Evolutionary conservation across 768 basidiomycete genomes (phyloP).

Genomic region (Collybia nuda): DNA sequence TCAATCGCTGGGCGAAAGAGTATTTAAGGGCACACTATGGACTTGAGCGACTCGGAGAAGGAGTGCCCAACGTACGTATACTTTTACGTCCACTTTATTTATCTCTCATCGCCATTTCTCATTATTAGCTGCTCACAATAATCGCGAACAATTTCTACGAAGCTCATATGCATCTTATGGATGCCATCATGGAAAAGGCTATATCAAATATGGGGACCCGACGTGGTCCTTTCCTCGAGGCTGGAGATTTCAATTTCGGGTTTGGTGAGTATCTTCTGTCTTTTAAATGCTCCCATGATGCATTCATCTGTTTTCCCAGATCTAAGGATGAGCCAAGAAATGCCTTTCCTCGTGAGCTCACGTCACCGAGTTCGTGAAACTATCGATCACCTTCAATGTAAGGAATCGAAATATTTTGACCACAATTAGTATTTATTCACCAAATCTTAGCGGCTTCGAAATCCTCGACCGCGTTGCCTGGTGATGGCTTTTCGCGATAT

Average conservation of each 20-base stretch:
- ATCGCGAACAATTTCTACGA: constrained; percentile 17
- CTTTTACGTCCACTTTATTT: background rate
- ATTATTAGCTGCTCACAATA: constrained; percentile 11
- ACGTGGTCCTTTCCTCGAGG: constrained; percentile 8
- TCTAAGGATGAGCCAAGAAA: constrained; percentile 8
- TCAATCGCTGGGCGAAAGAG: constrained; percentile 12
- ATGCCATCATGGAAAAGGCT: constrained; percentile 10
- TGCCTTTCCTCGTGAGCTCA: background rate
- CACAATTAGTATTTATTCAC: background rate
- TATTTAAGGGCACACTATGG: constrained; percentile 12
- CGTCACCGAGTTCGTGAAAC: constrained; percentile 3
- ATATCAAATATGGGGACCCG: constrained; percentile 11
- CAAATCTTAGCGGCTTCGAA: background rate
- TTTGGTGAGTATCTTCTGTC: constrained; percentile 8
- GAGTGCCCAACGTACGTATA: constrained; percentile 9
- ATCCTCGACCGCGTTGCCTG: background rate
- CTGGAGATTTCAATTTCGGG: constrained; percentile 14
- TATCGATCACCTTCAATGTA: constrained; percentile 1
- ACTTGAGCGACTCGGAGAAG: constrained; percentile 4
- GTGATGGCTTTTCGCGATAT: background rate
- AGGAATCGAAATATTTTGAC: background rate
- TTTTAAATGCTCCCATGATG: too few relatives aligned
- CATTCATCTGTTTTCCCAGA: constrained; percentile 1
- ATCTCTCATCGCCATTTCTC: background rate
- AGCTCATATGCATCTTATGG: constrained; percentile 13